Conservation (phyloP, 2,329 filamentous ascomycete species). For the Stemphylium vesicarium region DNA sequence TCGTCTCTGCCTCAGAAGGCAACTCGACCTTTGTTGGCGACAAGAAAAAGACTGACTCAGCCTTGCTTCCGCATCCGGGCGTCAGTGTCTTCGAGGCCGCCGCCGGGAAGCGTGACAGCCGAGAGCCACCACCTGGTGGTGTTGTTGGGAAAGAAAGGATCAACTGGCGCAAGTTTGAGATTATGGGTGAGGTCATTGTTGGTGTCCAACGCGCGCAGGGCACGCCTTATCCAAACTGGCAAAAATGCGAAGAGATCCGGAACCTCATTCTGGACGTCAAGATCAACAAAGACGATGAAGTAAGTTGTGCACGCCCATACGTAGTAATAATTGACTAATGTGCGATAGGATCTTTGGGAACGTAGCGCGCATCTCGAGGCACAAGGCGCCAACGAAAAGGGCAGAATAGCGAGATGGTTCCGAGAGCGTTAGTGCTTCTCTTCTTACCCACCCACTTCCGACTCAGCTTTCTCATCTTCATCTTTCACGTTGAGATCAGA, state of each 20-base stretch:
- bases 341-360: constrained; percentile 62
- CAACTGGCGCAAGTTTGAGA: constrained; percentile 98
- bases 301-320: constrained; percentile 53
- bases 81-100: constrained; percentile 43
- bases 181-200: constrained; percentile 89
- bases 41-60: constrained; percentile 35
- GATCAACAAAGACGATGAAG: constrained; percentile 86
- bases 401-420: constrained; percentile 55
- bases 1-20: constrained; percentile 90
- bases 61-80: constrained; percentile 43
- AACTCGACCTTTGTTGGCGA: constrained; percentile 84
- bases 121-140: constrained; percentile 52
- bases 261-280: constrained; percentile 81
- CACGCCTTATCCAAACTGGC: constrained; percentile 76
- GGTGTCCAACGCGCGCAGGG: constrained; percentile 92
- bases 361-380: constrained; percentile 62
- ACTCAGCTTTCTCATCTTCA: constrained; percentile 19
- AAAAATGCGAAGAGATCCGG: constrained; percentile 71
- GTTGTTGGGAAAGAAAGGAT: constrained; percentile 66
- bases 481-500: constrained; percentile 19
- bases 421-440: constrained; percentile 51
- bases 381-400: constrained; percentile 54
- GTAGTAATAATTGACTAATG: constrained; percentile 11
- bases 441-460: constrained; percentile 18
- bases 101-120: constrained; percentile 35